Conservation (phyloP, 108 stramenopile genomes). For the Discostella stelligeroides region DNA sequence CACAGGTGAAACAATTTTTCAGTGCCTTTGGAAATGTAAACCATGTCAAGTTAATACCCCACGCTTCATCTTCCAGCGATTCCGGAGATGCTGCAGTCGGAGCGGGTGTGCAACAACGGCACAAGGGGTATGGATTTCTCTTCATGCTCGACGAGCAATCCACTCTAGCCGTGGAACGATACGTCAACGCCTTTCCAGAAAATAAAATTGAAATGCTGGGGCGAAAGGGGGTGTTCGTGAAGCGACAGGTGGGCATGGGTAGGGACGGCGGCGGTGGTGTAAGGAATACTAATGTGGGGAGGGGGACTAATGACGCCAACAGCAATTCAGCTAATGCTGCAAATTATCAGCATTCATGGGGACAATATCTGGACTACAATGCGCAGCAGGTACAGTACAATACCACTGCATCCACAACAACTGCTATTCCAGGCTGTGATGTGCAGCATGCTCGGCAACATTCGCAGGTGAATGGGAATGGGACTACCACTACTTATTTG, state of each 20-base stretch:
- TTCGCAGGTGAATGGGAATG: background rate
- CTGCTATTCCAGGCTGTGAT: too few relatives aligned
- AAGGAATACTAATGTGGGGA: background rate
- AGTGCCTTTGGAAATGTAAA: slow-evolving; percentile 47
- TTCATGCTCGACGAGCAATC: slow-evolving; percentile 46
- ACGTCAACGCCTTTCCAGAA: slow-evolving; percentile 34
- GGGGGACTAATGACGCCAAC: background rate
- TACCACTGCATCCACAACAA: too few relatives aligned
- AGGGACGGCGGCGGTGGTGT: slow-evolving; percentile 16
- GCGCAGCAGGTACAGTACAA: slow-evolving; percentile 15
- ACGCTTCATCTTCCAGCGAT: background rate
- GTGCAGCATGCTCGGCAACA: background rate
- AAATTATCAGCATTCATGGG: slow-evolving; percentile 1
- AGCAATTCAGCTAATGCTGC: background rate
- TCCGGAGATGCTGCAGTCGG: background rate
- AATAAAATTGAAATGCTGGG: slow-evolving; percentile 46
- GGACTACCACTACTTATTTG: background rate
- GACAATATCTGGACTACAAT: slow-evolving; percentile 5
- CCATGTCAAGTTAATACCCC: slow-evolving; percentile 47
- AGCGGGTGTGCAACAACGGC: background rate
- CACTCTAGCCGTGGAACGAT: slow-evolving; percentile 31
- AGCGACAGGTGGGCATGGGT: slow-evolving; percentile 28
- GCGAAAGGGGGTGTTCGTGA: slow-evolving; percentile 37
- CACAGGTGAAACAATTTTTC: slow-evolving; percentile 37
- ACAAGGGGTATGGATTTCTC: slow-evolving; percentile 53